A percentile compares a stretch with the other conserved stretches of the same genome.
phyloP scores from a whole-genome alignment of 495 filamentous ascomycete species.

The Hamigera avellanea region DNA sequence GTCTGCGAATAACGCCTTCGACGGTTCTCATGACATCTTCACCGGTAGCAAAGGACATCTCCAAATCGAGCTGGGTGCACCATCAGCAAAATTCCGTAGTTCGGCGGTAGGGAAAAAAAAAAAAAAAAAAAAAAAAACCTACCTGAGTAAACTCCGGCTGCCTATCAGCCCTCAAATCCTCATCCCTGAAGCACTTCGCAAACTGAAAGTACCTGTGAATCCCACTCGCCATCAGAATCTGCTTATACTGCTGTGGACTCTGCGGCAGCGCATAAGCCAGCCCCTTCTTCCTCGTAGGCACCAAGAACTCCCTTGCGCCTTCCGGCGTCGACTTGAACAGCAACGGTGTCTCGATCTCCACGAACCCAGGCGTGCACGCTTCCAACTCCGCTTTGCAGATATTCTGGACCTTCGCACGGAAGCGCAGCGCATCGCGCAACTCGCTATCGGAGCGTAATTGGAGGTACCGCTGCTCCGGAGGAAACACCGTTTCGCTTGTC shows the following conservation, averaged over 20 bases:
- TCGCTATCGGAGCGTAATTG: slow-evolving; percentile 63
- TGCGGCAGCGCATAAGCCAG: slow-evolving; percentile 85
- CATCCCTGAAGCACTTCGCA: slow-evolving; percentile 90
- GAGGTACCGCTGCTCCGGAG: slow-evolving; percentile 65
- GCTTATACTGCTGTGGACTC: slow-evolving; percentile 97
- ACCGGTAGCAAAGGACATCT: slow-evolving; percentile 74
- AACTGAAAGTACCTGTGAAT: slow-evolving; percentile 79
- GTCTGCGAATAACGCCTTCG: slow-evolving; percentile 47
- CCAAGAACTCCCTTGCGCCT: slow-evolving; percentile 90
- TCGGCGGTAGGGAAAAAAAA: slow-evolving; percentile 2
- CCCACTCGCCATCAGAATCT: slow-evolving; percentile 90
- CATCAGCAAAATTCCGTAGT: no score
- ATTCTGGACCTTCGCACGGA: slow-evolving; percentile 41
- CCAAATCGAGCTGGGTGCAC: slow-evolving; percentile 82
- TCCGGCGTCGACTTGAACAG: slow-evolving; percentile 97
- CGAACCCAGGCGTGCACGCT: slow-evolving; percentile 37
- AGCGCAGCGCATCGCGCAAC: slow-evolving; percentile 49
- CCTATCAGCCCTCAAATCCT: slow-evolving; percentile 83
- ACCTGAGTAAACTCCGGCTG: slow-evolving; percentile 97
- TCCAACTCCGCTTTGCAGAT: slow-evolving; percentile 42
- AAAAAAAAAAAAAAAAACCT: slow-evolving; percentile 8
- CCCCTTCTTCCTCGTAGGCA: slow-evolving; percentile 67
- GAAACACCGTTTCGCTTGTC: slow-evolving; percentile 57
- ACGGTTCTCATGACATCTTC: slow-evolving; percentile 61
- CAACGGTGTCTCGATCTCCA: slow-evolving; percentile 82